Evolutionary conservation across 108 stramenopile species (phyloP).

Genomic region (Hondaea fermentalgiana): DNA sequence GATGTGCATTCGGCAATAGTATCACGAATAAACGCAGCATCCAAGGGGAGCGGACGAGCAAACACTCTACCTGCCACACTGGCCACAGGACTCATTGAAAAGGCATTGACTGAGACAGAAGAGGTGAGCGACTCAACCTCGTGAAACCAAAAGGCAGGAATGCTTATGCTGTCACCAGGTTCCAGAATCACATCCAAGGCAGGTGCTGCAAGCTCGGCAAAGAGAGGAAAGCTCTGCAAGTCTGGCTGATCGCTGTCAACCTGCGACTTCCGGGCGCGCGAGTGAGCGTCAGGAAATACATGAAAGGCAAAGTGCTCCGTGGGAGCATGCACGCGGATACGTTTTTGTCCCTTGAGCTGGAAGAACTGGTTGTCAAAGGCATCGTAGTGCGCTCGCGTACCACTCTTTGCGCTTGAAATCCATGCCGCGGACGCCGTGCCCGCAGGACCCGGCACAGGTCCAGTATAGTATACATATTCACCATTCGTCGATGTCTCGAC

Average conservation of each 20-base stretch:
- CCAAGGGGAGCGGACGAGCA: neutral
- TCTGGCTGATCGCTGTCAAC: slow-evolving; percentile 24
- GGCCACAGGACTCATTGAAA: neutral
- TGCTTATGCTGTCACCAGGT: slow-evolving; percentile 30
- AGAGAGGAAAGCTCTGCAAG: neutral
- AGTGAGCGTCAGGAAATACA: slow-evolving; percentile 41
- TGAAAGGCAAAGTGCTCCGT: slow-evolving; percentile 18
- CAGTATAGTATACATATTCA: neutral
- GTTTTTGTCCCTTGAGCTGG: slow-evolving; percentile 33
- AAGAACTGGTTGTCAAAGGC: slow-evolving; percentile 36
- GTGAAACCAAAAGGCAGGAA: slow-evolving; percentile 45
- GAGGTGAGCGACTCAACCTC: slow-evolving; percentile 30
- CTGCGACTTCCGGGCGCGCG: slow-evolving; percentile 38
- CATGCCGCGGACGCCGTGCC: slow-evolving; percentile 5
- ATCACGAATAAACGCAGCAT: neutral
- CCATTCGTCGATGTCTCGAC: neutral
- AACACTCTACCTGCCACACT: neutral
- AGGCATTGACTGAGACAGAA: neutral
- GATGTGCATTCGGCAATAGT: neutral
- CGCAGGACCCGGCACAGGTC: neutral
- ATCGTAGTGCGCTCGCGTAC: slow-evolving; percentile 38
- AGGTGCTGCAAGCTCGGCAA: neutral
- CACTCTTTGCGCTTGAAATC: slow-evolving; percentile 30
- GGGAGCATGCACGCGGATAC: slow-evolving; percentile 23
- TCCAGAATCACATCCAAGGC: slow-evolving; percentile 27